These are phyloP conservation scores for Sarocladium oryzae DNA, from an alignment of 2,329 filamentous ascomycete species.

Conservation along the genomic window DNA sequence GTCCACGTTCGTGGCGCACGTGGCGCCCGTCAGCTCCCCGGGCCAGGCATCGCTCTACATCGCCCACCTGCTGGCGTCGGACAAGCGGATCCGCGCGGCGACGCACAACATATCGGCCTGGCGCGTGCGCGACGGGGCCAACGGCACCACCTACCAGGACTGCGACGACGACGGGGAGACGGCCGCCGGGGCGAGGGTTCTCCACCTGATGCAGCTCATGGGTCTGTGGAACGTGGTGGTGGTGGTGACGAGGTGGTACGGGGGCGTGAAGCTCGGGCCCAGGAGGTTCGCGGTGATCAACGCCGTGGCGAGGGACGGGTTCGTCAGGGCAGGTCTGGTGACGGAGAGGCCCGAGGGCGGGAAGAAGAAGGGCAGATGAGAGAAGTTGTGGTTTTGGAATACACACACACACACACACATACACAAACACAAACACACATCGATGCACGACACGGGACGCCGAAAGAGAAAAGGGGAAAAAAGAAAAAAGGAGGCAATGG, in stretches of 20 bases:
- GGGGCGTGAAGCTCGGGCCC: conserved; percentile 81
- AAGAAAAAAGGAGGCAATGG: no score
- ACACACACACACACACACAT: no score
- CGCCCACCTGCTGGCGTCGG: conserved; percentile 68
- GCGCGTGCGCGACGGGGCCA: conserved; percentile 61
- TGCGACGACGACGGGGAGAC: conserved; percentile 95
- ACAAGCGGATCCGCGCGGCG: conserved; percentile 78
- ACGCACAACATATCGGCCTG: conserved; percentile 96
- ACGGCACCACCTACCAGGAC: conserved; percentile 61
- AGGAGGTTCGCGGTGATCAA: conserved; percentile 90
- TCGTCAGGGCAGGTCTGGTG: conserved; percentile 70
- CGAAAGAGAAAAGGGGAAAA: no score
- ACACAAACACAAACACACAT: no score
- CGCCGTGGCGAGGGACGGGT: conserved; percentile 71
- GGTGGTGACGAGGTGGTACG: conserved; percentile 92
- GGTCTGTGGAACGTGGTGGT: conserved; percentile 89
- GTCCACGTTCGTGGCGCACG: conserved; percentile 80
- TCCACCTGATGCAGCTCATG: conserved; percentile 93
- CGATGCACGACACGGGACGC: no score
- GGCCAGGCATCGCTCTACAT: conserved; percentile 66
- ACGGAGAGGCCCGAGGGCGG: conserved; percentile 44
- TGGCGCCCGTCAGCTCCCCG: conserved; percentile 61
- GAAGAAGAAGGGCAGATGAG: conserved; percentile 24
- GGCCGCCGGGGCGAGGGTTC: conserved; percentile 75
- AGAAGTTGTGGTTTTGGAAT: no score